Base-by-base conservation (phyloP, 352 stramenopile species). In the Phytophthora brassicae region DNA sequence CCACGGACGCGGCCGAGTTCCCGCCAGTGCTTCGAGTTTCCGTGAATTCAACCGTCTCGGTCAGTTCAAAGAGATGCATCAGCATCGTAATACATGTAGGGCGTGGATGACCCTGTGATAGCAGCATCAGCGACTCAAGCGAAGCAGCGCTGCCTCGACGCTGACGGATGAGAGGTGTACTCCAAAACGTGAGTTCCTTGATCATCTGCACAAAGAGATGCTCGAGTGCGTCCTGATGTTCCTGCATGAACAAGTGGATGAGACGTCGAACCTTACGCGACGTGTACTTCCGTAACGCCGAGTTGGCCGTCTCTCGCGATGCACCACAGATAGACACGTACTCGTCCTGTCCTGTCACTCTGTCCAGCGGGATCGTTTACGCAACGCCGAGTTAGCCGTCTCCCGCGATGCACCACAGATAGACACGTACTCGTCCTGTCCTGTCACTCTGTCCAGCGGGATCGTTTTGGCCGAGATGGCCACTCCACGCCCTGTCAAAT, bases 401-500 rank as follows among this genome's bases (percentile, higher is more conserved):
- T 95, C 86, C 3, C 86, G 84, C 12, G 84, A 93, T 13, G 86
- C 84, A 23, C 86, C 86, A 26, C 82, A 95, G 58, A 95, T 92
- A 42, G 80, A 90, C 36, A 95, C 81, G 70, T 95, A 95, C 66
- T 95, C 86, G 54, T 92, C 79, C 56, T 95, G 82, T 19, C 86
- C 86, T 9, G 86, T 95, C 28, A 95, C 68, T 48, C 90, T 93
- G 63, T 95, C 86, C 39, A 93, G 59, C 35, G 86, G 86, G 23
- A 95, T 95, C 33, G 72, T 90, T 73, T 89, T 93, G 31, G 84
- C 84, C n/a, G 82, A 95, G 68, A 95, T 93, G 14, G 85, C 81
- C 23, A 93, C 86, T 28, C 86, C 86, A 2, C 86, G 81, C 19
- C 72, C 72, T 20, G 86, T 93, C 52, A 95, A 71, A 64, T 95